Conservation (phyloP, 2,329 filamentous ascomycete species). For the Alternaria sp. region DNA sequence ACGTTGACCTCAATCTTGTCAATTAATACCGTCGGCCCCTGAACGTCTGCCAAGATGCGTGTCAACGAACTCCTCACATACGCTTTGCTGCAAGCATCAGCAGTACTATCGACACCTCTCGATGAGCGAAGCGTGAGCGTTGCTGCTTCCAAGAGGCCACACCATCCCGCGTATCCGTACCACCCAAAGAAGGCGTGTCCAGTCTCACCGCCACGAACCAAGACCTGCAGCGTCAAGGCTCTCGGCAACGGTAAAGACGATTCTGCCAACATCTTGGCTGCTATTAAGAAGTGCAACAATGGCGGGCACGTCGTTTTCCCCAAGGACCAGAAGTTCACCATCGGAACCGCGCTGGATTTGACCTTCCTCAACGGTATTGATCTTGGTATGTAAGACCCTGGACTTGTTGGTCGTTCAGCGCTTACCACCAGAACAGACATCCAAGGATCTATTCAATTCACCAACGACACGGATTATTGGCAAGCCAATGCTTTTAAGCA, state of each 20-base stretch:
- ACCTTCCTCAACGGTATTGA: slow-evolving; percentile 71
- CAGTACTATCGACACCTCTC: slow-evolving; percentile 26
- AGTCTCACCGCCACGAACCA: slow-evolving; percentile 45
- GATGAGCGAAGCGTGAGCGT: slow-evolving; percentile 21
- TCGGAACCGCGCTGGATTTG: slow-evolving; percentile 71
- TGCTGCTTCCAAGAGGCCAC: slow-evolving; percentile 40
- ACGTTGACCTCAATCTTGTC: background rate
- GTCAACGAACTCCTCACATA: slow-evolving; percentile 32
- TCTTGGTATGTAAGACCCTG: slow-evolving; percentile 54
- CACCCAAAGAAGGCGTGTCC: slow-evolving; percentile 47
- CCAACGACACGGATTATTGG: slow-evolving; percentile 74
- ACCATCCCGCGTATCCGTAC: slow-evolving; percentile 46
- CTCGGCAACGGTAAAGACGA: slow-evolving; percentile 58
- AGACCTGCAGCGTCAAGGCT: slow-evolving; percentile 51
- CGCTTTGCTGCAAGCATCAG: slow-evolving; percentile 39
- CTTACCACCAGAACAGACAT: slow-evolving; percentile 55
- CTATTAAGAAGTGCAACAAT: slow-evolving; percentile 67
- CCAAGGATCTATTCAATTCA: slow-evolving; percentile 68
- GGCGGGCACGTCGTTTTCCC: slow-evolving; percentile 69
- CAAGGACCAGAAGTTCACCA: slow-evolving; percentile 64
- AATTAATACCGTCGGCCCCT: background rate
- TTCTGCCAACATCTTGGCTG: slow-evolving; percentile 61
- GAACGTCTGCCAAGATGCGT: slow-evolving; percentile 31
- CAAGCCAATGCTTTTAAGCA: slow-evolving; percentile 69
- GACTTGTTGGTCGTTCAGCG: rapidly evolving